Evolutionary conservation across 2,329 filamentous ascomycete species (phyloP), one percentile per base, ranked within the genome.

Genomic region (Cladosporium velox): DNA sequence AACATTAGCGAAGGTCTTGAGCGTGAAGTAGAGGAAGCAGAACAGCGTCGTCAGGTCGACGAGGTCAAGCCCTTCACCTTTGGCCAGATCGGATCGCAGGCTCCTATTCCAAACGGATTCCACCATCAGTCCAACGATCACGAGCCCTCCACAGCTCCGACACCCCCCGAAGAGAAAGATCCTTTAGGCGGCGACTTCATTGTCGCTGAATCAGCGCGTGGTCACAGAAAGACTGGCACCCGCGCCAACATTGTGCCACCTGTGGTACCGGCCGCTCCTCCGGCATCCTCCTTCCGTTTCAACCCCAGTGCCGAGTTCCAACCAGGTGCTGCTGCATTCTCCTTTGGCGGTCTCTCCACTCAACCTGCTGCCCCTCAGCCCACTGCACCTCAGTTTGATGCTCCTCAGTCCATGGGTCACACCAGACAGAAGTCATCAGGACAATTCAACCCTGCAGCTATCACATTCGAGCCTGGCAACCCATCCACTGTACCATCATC

Each of bases 221-320:
- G 47, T 30, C 70, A 70, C 38, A 73, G 72, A 62, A 74, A 72
- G 68, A 74, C 67, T 52, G 66, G 67, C 21, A 92, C 92, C 0
- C 93, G 89, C 71, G 85, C 98, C 71, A 98, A 98, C 72, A 93
- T 96, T 34, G 87, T 90, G 68, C 94, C 94, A 0, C 61, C 61
- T 10, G 24, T 30, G 5, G 61, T 38, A 14, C 35, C 61, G 24
- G 28, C 61, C 30, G 44, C 47, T 15, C 61, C 61, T 24, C 26
- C 35, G 11, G 61, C 51, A n/a, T 24, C 61, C 1, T 64, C 61
- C 6, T 68, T 72, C 64, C 67, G 67, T 30, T 54, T 62, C 65
- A 67, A 67, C 47, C 78, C 79, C 54, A 75, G 75, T 54, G 75
- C 76, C 63, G 72, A 74, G 26, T 84, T 85, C 72, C 51, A 62